These are phyloP conservation scores for Polyrhizophydium stewartii DNA, from an alignment of 371 early-diverging fungal genomes.

Conservation along the genomic window DNA sequence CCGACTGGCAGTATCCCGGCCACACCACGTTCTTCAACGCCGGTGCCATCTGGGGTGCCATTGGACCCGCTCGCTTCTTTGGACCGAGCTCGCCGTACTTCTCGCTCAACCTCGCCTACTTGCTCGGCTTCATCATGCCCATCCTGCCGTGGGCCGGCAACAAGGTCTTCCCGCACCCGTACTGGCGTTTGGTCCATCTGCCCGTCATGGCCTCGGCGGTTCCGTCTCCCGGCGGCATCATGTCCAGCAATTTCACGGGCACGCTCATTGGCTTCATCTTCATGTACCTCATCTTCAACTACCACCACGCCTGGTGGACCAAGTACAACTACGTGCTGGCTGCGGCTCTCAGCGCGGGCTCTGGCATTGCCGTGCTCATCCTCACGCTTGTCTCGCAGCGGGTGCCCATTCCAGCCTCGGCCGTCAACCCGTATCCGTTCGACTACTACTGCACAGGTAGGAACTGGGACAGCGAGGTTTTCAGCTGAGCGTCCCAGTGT, in stretches of 20 bases:
- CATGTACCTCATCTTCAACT: constrained; percentile 9
- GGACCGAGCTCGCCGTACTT: constrained; percentile 38
- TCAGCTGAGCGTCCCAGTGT: too few species aligned
- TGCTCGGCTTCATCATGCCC: constrained; percentile 46
- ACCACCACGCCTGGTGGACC: constrained; percentile 14
- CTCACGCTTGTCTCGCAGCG: neutral
- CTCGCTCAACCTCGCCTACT: constrained; percentile 29
- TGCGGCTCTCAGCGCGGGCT: neutral
- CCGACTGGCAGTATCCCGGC: constrained; percentile 15
- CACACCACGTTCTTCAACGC: constrained; percentile 48
- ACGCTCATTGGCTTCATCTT: constrained; percentile 11
- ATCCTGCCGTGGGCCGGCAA: constrained; percentile 42
- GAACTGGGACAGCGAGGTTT: too few species aligned
- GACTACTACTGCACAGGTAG: neutral
- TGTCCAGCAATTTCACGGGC: neutral
- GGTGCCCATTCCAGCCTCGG: neutral
- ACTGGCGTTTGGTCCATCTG: constrained; percentile 33
- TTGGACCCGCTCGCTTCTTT: constrained; percentile 48
- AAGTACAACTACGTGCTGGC: constrained; percentile 14
- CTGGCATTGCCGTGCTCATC: neutral
- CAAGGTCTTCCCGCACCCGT: constrained; percentile 34
- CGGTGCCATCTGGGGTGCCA: constrained; percentile 60
- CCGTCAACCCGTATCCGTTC: neutral
- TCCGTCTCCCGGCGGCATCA: neutral
- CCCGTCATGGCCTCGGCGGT: constrained; percentile 20